Percentiles rank a stretch among this genome's conserved stretches.
These are phyloP conservation scores for Aquilaria agallochum DNA, from an alignment of 441 rosid genomes.

Conservation along the genomic window DNA sequence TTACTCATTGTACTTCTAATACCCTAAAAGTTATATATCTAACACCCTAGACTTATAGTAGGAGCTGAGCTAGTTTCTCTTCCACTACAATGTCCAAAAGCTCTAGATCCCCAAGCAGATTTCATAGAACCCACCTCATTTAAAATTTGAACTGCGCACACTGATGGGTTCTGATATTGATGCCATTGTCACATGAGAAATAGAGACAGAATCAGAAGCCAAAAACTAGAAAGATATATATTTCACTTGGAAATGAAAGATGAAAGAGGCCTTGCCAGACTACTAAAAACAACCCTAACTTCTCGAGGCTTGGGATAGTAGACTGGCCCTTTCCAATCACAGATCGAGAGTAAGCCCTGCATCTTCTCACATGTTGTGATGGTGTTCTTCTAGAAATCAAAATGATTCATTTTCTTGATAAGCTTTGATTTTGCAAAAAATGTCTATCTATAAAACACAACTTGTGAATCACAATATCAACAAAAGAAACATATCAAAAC, in stretches of 20 bases:
- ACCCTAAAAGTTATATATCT: too few species aligned
- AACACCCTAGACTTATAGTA: too few species aligned
- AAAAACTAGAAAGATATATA: slow-evolving; percentile 5
- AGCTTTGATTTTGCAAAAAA: slow-evolving; percentile 22
- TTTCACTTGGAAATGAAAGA: slow-evolving; percentile 55
- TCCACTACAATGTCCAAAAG: too few species aligned
- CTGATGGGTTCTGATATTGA: too few species aligned
- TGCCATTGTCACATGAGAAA: neutral
- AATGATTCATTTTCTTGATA: slow-evolving; percentile 57
- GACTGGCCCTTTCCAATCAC: slow-evolving; percentile 46
- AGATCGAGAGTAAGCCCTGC: slow-evolving; percentile 35
- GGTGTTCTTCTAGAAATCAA: slow-evolving; percentile 63
- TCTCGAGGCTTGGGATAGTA: slow-evolving; percentile 85
- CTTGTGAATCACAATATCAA: neutral
- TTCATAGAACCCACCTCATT: too few species aligned
- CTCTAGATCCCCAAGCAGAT: too few species aligned
- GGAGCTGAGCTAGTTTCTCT: too few species aligned
- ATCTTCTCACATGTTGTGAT: slow-evolving; percentile 47
- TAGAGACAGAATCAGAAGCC: neutral
- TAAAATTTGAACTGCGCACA: too few species aligned
- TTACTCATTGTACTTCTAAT: too few species aligned
- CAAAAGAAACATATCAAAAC: neutral
- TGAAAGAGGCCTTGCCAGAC: slow-evolving; percentile 29
- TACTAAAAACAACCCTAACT: slow-evolving; percentile 45
- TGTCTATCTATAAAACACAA: slow-evolving; percentile 24